A percentile compares a stretch with the other conserved stretches of the same genome.
These are phyloP conservation scores for Ophiostoma sp. DNA, from an alignment of 2,329 filamentous ascomycete species.

Conservation along the genomic window DNA sequence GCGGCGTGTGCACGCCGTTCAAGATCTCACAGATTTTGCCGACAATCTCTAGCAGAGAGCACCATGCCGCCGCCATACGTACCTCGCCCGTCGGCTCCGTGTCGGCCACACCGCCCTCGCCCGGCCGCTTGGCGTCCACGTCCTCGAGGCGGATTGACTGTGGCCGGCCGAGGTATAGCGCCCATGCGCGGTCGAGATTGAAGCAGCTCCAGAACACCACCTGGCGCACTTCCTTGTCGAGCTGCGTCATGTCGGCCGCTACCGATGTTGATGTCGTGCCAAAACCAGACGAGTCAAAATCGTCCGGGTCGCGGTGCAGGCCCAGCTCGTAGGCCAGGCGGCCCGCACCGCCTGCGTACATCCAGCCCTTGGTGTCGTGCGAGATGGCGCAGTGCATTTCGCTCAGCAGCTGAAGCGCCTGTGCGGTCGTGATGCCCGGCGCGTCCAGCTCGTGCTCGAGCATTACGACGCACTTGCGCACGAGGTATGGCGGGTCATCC, in stretches of 20 bases:
- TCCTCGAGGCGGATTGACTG: conserved; percentile 1
- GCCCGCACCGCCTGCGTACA: conserved; percentile 17
- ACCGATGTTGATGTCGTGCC: too few species aligned
- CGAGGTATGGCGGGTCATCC: too few species aligned
- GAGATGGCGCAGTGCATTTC: conserved; percentile 21
- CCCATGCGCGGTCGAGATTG: conserved; percentile 16
- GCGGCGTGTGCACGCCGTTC: conserved; percentile 10
- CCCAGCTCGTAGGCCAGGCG: conserved; percentile 16
- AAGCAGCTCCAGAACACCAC: conserved; percentile 17
- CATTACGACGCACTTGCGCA: not conserved
- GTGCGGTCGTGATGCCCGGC: conserved; percentile 12
- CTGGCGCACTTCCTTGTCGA: conserved; percentile 7
- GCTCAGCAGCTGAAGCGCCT: conserved; percentile 15
- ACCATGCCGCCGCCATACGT: not conserved
- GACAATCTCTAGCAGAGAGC: conserved; percentile 9
- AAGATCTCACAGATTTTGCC: conserved; percentile 13
- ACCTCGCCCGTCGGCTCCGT: not conserved
- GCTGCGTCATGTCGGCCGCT: not conserved
- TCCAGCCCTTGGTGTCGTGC: conserved; percentile 21
- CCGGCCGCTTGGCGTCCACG: not conserved
- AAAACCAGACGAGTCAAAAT: not conserved
- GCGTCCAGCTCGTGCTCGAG: conserved; percentile 10
- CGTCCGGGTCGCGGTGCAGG: conserved; percentile 4
- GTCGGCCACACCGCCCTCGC: not conserved
- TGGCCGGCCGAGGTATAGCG: conserved; percentile 13